phyloP scores from a whole-genome alignment of 441 rosid genomes.

The Euphorbia schlechtendalii region DNA sequence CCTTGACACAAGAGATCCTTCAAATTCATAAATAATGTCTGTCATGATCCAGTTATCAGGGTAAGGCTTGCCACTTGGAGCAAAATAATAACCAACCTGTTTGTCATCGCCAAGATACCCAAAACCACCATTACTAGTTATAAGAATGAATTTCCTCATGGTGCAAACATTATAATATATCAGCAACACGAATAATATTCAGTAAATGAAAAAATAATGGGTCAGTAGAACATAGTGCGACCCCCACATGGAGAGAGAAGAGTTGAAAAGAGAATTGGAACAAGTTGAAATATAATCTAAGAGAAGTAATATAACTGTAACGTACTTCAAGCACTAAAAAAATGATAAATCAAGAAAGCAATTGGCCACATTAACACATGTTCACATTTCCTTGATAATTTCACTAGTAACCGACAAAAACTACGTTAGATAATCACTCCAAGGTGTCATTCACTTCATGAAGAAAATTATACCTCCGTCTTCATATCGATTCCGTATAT shows the following conservation, averaged over 20 bases:
- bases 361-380: conserved; percentile 2
- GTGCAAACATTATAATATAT: conserved; percentile 11
- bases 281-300: background rate
- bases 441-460: conserved; percentile 16
- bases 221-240: conserved; percentile 1
- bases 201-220: background rate
- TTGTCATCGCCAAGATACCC: conserved; percentile 26
- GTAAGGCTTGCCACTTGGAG: conserved; percentile 98
- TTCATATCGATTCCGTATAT: conserved; percentile 80
- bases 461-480: conserved; percentile 69
- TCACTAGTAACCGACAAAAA: background rate
- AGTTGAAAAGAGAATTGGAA: background rate
- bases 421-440: background rate
- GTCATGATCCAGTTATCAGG: conserved; percentile 99
- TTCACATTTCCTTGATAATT: conserved; percentile 7
- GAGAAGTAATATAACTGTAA: background rate
- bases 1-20: conserved; percentile 86
- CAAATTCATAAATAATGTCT: conserved; percentile 79
- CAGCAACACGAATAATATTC: conserved; percentile 2
- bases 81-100: conserved; percentile 94
- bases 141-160: conserved; percentile 15
- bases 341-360: background rate
- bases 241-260: background rate
- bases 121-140: conserved; percentile 25
- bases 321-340: conserved; percentile 11